Base-by-base conservation (phyloP, 2,329 filamentous ascomycete species). In the Pseudocercospora cruenta region DNA sequence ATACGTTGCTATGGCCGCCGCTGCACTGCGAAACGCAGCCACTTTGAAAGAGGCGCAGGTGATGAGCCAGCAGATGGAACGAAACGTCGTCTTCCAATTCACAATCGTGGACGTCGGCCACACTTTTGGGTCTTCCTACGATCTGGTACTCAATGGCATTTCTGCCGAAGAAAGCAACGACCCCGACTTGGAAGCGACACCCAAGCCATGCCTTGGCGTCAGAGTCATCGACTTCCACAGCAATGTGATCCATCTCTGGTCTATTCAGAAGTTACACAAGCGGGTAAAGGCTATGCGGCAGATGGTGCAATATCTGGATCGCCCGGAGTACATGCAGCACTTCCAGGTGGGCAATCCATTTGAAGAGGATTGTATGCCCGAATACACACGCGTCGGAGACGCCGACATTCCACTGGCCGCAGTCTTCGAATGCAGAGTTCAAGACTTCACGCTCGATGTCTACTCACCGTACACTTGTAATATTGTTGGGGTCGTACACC, bases 11-110 rank as follows among this genome's bases (percentile, higher is more conserved):
- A 97, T 99, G 92, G 94, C 94, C 2, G 95, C 98, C 78, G 88
- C 90, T 1, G 90, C 98, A 28, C 83, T 99, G 54, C 93, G 96
- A 75, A 90, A 96, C 77, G 94, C 94, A 2, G 89, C 92, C 7
- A 87, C 90, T 28, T 80, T 99, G 65, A 99, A 99, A 78, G 95
- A 99, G 79, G 95, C 95, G 1, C 95, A 99, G 76, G 90, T 99
- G 67, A 95, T 99, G 92, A 96, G 94, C 81, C 94, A 97, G 73
- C 92, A 96, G 74, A 91, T 99, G 82, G 92, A 95, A 72, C 95
- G 97, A 78, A 89, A 89, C 70, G 91, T 97, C 8, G 90, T 94
- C 21, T 98, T 99, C 77, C 95, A 99, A 78, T 99, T 98, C 77
- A 91, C 92, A 12, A 89, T 97, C 63, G 88, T 98, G 33, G 94